A percentile compares a stretch with the other conserved stretches of the same genome.
phyloP scores from a whole-genome alignment of 2,329 filamentous ascomycete species.

The Calonectria naviculata region DNA sequence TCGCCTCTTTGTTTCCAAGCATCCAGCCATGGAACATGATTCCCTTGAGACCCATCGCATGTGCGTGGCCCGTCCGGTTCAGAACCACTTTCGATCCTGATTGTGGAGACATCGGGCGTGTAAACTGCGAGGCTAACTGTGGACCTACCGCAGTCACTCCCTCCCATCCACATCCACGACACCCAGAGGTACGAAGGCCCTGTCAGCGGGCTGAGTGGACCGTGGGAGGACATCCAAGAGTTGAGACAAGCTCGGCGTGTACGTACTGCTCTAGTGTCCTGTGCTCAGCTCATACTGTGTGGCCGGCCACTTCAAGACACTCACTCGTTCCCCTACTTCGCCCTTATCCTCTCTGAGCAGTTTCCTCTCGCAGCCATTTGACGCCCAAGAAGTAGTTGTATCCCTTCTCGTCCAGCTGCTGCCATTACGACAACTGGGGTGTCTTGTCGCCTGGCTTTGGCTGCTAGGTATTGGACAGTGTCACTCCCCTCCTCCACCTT shows the following conservation, averaged over 20 bases:
- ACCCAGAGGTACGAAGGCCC: conserved; percentile 27
- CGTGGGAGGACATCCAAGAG: conserved; percentile 35
- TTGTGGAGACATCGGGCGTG: conserved; percentile 23
- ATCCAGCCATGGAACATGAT: not conserved
- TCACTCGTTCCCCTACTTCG: conserved; percentile 26
- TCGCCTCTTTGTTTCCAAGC: not conserved
- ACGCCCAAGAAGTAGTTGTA: conserved; percentile 32
- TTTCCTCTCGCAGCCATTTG: conserved; percentile 21
- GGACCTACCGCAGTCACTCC: conserved; percentile 27
- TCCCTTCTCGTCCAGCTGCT: conserved; percentile 39
- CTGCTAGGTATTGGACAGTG: conserved; percentile 22
- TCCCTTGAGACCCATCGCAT: not conserved
- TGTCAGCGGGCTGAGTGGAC: conserved; percentile 40
- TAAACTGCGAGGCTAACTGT: conserved; percentile 36
- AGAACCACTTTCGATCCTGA: not conserved
- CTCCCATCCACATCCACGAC: conserved; percentile 33
- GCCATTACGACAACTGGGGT: conserved; percentile 29
- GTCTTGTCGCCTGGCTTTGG: conserved; percentile 23
- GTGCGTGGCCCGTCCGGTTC: not conserved
- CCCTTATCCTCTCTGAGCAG: conserved; percentile 19
- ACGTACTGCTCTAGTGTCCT: conserved; percentile 36
- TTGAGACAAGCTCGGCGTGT: conserved; percentile 38
- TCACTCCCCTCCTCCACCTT: conserved; percentile 30
- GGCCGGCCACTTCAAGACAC: conserved; percentile 20
- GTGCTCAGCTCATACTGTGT: conserved; percentile 37